phyloP scores from a whole-genome alignment of 192 early-diverging fungal species.

The Gonapodya prolifera region DNA sequence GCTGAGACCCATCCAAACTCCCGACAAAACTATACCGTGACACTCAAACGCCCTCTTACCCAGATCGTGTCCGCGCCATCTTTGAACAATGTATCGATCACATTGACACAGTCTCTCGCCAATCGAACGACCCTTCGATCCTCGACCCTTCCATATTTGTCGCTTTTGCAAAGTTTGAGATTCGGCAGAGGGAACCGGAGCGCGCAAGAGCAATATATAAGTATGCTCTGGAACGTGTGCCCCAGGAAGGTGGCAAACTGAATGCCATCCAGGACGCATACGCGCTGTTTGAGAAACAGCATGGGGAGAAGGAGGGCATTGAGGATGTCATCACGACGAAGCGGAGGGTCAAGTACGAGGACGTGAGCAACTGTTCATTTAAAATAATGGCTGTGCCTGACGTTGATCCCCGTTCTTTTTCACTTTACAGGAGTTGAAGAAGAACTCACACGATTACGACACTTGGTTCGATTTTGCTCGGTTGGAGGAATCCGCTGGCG shows the following conservation, averaged over 20 bases:
- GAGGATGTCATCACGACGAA: slow-evolving; percentile 84
- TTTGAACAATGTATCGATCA: slow-evolving; percentile 53
- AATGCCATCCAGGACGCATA: slow-evolving; percentile 90
- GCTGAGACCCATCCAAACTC: no score
- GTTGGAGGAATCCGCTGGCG: slow-evolving; percentile 69
- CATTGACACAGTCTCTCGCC: slow-evolving; percentile 61
- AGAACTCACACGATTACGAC: slow-evolving; percentile 86
- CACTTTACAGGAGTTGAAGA: slow-evolving; percentile 26
- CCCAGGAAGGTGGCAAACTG: slow-evolving; percentile 50
- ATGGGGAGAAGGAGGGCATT: slow-evolving; percentile 73
- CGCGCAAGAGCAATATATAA: slow-evolving; percentile 93
- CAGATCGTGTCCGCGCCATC: slow-evolving; percentile 70
- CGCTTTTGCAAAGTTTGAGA: slow-evolving; percentile 95
- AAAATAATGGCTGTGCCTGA: slow-evolving; percentile 1
- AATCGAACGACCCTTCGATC: slow-evolving; percentile 42
- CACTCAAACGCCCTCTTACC: neutral
- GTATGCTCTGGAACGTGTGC: slow-evolving; percentile 79
- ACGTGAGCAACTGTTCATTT: slow-evolving; percentile 18
- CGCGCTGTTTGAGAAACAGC: slow-evolving; percentile 93
- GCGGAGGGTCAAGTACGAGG: slow-evolving; percentile 82
- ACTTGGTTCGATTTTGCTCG: slow-evolving; percentile 94
- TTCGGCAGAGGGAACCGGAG: slow-evolving; percentile 77
- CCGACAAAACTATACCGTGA: no score
- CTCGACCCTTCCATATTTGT: slow-evolving; percentile 92
- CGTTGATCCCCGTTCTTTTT: slow-evolving; percentile 6